These are phyloP conservation scores for Chenopodium album DNA, from an alignment of 148 eudicot genomes.

Conservation along the genomic window DNA sequence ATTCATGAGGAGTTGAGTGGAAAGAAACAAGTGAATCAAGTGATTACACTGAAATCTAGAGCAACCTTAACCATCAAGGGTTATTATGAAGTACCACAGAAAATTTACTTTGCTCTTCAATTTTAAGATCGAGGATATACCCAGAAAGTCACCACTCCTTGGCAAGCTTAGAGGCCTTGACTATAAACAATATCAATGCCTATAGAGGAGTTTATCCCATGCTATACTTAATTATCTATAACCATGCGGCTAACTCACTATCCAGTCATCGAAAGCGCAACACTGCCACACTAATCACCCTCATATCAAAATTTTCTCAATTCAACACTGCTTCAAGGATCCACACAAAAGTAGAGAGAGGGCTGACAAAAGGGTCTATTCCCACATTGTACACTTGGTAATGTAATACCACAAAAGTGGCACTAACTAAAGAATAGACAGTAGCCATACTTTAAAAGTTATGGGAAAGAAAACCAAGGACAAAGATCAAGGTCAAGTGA, in stretches of 20 bases:
- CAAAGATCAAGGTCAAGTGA: not conserved
- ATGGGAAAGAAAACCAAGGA: not conserved
- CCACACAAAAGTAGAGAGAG: not conserved
- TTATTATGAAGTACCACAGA: not conserved
- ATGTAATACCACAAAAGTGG: not conserved
- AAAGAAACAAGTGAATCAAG: too few species aligned
- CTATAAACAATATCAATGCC: not conserved
- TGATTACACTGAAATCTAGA: too few species aligned
- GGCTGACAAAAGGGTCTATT: not conserved
- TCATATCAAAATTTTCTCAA: not conserved
- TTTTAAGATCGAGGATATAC: not conserved
- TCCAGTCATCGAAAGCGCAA: not conserved
- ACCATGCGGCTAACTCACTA: not conserved
- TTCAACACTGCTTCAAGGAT: not conserved
- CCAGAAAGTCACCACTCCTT: not conserved
- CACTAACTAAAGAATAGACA: not conserved
- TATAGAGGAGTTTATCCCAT: not conserved
- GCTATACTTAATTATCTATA: not conserved
- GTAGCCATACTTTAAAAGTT: not conserved
- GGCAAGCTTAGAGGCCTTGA: not conserved
- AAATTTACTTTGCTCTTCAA: not conserved
- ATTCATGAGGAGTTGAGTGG: too few species aligned
- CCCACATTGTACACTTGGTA: not conserved
- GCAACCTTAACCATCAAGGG: too few species aligned
- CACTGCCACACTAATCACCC: not conserved